Percentiles rank a stretch among this genome's conserved stretches.
Evolutionary conservation across 2,329 filamentous ascomycete species (phyloP).

Genomic region (Sporothrix humicola): DNA sequence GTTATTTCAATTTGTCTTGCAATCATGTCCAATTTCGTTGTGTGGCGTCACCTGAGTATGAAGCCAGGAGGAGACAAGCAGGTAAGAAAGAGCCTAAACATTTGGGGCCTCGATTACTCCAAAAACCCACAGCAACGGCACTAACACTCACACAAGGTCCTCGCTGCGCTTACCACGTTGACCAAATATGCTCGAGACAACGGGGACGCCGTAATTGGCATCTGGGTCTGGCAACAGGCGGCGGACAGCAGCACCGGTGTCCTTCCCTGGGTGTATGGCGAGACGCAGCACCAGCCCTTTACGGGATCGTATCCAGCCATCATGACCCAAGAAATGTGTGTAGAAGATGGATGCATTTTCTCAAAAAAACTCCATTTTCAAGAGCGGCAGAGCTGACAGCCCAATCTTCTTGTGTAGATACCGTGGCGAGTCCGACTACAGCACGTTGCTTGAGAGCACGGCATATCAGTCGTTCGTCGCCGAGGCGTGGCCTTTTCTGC

Average conservation of each 20-base stretch:
- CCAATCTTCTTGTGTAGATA: background rate
- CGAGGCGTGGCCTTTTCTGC: background rate
- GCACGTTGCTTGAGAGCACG: background rate
- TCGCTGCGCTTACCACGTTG: background rate
- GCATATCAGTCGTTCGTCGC: background rate
- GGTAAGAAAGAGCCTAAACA: background rate
- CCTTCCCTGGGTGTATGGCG: background rate
- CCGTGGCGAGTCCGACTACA: background rate
- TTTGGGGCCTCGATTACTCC: background rate
- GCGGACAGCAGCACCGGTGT: background rate
- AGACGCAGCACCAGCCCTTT: background rate
- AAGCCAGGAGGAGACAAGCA: background rate
- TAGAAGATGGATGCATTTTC: too few species aligned
- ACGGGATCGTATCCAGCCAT: background rate
- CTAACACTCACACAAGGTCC: background rate
- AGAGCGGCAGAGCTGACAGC: too few species aligned
- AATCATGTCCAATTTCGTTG: background rate
- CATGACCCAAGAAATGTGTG: background rate
- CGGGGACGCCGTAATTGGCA: background rate
- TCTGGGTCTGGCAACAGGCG: background rate
- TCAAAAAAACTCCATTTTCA: too few species aligned
- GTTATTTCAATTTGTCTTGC: too few species aligned
- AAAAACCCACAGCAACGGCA: background rate
- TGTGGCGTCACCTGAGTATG: background rate
- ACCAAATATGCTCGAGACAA: background rate